Percentiles rank a stretch among this genome's conserved stretches.
Conservation (phyloP, 2,329 filamentous ascomycete genomes). For the Xenoacremonium recifei region DNA sequence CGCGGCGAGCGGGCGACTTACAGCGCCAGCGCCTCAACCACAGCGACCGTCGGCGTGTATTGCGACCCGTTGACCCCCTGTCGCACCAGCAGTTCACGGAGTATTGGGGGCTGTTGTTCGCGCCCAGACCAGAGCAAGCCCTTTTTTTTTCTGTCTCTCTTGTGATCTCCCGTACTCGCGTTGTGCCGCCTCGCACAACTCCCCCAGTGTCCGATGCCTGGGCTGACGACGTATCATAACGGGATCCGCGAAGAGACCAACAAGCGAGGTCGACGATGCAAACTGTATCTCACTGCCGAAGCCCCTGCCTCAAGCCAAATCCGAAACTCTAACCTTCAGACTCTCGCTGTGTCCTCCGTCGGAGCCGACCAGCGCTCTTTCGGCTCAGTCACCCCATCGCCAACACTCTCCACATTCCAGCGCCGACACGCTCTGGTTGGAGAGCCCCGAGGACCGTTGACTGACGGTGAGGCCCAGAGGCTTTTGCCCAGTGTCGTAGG, state of each 20-base stretch:
- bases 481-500: too few relatives aligned
- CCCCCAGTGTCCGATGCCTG: too few relatives aligned
- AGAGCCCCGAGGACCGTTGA: too few relatives aligned
- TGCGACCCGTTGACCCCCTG: not conserved
- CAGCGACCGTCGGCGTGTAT: not conserved
- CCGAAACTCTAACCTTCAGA: not conserved
- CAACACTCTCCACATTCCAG: constrained; percentile 20
- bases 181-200: too few relatives aligned
- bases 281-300: not conserved
- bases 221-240: too few relatives aligned
- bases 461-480: too few relatives aligned
- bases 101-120: not conserved
- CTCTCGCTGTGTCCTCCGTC: not conserved
- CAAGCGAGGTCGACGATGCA: too few relatives aligned
- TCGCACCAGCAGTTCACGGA: constrained; percentile 1
- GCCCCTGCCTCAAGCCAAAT: not conserved
- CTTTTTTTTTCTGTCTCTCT: too few relatives aligned
- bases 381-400: not conserved
- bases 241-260: too few relatives aligned
- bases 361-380: not conserved
- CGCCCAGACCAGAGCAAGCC: constrained; percentile 2
- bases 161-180: too few relatives aligned
- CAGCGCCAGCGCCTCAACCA: not conserved
- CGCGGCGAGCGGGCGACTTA: not conserved
- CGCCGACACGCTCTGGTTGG: too few relatives aligned